Base-by-base conservation (phyloP, 176 grass and related monocot species). In the Chrysopogon serrulatus region DNA sequence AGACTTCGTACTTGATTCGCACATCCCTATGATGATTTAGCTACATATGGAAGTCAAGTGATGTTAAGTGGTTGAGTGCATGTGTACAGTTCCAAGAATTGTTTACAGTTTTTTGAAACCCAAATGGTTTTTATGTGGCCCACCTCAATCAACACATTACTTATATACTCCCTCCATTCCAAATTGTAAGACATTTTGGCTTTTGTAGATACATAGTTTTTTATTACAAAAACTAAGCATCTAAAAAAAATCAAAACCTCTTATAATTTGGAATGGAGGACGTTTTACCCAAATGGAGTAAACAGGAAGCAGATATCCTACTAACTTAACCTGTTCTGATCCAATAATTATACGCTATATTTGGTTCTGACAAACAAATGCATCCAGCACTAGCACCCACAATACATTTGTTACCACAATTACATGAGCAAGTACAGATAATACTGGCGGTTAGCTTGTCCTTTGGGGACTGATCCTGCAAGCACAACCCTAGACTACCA, bases 391-490 rank as follows among this genome's bases (percentile, higher is more conserved):
- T 71, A 77, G 73, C 39, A 88, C 63, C 45, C 71, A 40, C 57
- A 81, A n/a, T 75, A 82, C 56, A 77, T 86, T 63, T 73, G 79
- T 81, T 73, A 91, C 88, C 84, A 81, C 92, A 87, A 79, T 79
- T 94, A 90, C 77, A 86, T 67, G 89, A 18, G 71, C 5, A 73
- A 82, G 65, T 48, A 89, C 62, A 10, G 35, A 90, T 77, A 81
- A 92, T 65, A 89, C 81, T 77, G 32, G 60, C 87, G 48, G 92
- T 94, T 92, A 92, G 84, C 77, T 85, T 92, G 83, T 85, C 86
- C 81, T 84, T 71, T 84, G 73, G 47, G 16, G 84, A 87, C 74
- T 48, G 45, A 83, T 83, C 74, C 75, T 83, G 75, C 68, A 83
- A 86, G 74, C 84, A 59, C 83, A 86, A 32, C 37, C 41, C 88